Evolutionary conservation across 345 rosid species (phyloP), one percentile per base, ranked within the genome.

Genomic region (Murraya paniculata): DNA sequence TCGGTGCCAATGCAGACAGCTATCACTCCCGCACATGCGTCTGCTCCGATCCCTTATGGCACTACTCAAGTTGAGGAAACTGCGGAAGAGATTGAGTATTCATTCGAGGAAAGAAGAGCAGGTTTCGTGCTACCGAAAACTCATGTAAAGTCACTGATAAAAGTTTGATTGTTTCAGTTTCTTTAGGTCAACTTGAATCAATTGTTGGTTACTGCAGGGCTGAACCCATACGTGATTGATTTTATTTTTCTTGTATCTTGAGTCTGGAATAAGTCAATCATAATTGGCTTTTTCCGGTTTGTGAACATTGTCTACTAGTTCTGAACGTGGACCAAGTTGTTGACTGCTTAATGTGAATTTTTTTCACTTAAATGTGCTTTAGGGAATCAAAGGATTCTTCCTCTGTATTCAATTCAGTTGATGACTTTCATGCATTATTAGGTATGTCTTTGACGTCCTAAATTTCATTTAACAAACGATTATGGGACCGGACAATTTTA

Each of bases 21-120:
- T 9, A 64, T 84, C 66, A 88, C 94, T 18, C 96, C 99, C 21
- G 94, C 89, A 16, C 88, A 87, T 13, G 73, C 78, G 1, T 9
- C 69, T 25, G 69, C 77, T 27, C 79, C 78, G 11, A 64, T 82
- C 25, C 76, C 88, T 36, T 79, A 69, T 58, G 68, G 64, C 64
- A 74, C 79, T 14, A 79, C 84, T 64, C 72, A 81, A 56, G 82
- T 73, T 65, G 86, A 86, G 53, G 91, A 83, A 31, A 70, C 60
- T 6, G 78, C 71, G 8, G 90, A 85, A 81, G 95, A 87, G 57
- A 83, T 87, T 14, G 99, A 94, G 65, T 92, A 91, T 76, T 94
- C 98, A 4, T 96, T 94, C 14, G 97, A 96, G 85, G 99, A 96
- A 86, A 84, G 86, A 84, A 89, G 98, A 82, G 93, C 93, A 25